Conservation (phyloP, 495 filamentous ascomycete species). For the Trichocladium uniseriatum region DNA sequence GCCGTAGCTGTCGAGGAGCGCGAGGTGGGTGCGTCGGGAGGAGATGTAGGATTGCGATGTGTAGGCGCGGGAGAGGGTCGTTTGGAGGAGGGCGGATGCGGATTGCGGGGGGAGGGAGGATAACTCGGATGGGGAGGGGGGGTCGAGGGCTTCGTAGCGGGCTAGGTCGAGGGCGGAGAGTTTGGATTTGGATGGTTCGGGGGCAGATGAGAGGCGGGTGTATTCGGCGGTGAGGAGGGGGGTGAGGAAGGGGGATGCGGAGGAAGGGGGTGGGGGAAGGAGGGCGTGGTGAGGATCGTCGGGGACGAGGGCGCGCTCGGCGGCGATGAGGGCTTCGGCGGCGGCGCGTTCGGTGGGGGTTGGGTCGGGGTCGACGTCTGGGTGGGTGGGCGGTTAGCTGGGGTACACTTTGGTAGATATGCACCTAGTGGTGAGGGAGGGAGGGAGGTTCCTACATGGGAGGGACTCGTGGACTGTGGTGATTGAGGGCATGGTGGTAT, state of each 20-base stretch:
- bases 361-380: constrained; percentile 64
- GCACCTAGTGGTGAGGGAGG: background rate
- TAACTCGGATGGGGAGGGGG: constrained; percentile 13
- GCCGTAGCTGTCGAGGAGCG: constrained; percentile 67
- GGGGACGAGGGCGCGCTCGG: constrained; percentile 47
- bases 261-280: constrained; percentile 22
- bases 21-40: constrained; percentile 57
- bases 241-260: constrained; percentile 38
- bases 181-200: constrained; percentile 24
- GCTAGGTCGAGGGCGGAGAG: constrained; percentile 62
- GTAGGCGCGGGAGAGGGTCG: constrained; percentile 44
- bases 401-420: too few species aligned
- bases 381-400: constrained; percentile 14
- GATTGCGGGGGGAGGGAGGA: background rate
- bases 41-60: constrained; percentile 56
- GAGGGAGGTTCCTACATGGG: constrained; percentile 50
- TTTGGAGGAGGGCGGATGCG: background rate
- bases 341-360: constrained; percentile 47
- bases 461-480: constrained; percentile 72
- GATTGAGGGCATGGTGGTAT: constrained; percentile 54
- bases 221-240: constrained; percentile 56
- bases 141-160: constrained; percentile 63
- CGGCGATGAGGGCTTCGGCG: constrained; percentile 54
- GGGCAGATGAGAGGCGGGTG: constrained; percentile 21
- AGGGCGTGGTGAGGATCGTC: constrained; percentile 34